phyloP scores from a whole-genome alignment of 108 stramenopile species.

The Schizochytrium sp. region DNA sequence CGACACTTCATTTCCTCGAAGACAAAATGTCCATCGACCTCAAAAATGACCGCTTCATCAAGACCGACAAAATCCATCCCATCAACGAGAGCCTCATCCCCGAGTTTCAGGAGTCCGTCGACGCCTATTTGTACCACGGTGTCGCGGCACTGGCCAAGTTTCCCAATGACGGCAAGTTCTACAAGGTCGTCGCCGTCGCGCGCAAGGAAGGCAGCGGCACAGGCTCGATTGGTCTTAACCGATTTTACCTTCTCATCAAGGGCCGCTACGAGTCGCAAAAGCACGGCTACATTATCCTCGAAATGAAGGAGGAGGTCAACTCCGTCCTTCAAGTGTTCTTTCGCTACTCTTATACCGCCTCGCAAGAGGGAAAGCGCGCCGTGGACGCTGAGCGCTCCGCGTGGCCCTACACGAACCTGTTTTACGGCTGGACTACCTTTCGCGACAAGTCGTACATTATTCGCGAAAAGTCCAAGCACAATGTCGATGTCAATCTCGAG shows the following conservation, averaged over 20 bases:
- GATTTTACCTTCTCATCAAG: not conserved
- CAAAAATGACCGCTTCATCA: not conserved
- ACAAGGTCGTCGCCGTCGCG: not conserved
- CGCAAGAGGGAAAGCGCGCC: conserved; percentile 10
- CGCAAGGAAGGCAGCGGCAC: conserved; percentile 9
- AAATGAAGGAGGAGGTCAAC: conserved; percentile 15
- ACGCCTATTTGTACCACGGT: not conserved
- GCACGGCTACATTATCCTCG: not conserved
- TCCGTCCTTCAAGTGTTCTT: conserved; percentile 3
- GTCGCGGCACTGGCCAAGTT: conserved; percentile 3
- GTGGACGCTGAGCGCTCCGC: conserved; percentile 2
- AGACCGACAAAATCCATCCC: not conserved
- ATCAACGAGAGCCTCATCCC: not conserved
- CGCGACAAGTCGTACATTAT: not conserved
- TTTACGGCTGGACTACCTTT: conserved; percentile 13
- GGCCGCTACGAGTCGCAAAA: not conserved
- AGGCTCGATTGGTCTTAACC: not conserved
- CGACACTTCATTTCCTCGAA: not conserved
- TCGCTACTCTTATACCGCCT: not conserved
- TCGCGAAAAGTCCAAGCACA: not conserved
- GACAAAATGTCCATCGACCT: not conserved
- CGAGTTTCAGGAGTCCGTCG: conserved; percentile 3
- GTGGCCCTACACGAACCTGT: conserved; percentile 7
- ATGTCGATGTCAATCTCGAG: not conserved
- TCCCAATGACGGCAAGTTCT: not conserved